Percentiles rank a stretch among this genome's conserved stretches.
Evolutionary conservation across 192 early-diverging fungal species (phyloP).

Genomic region (Podila verticillata): DNA sequence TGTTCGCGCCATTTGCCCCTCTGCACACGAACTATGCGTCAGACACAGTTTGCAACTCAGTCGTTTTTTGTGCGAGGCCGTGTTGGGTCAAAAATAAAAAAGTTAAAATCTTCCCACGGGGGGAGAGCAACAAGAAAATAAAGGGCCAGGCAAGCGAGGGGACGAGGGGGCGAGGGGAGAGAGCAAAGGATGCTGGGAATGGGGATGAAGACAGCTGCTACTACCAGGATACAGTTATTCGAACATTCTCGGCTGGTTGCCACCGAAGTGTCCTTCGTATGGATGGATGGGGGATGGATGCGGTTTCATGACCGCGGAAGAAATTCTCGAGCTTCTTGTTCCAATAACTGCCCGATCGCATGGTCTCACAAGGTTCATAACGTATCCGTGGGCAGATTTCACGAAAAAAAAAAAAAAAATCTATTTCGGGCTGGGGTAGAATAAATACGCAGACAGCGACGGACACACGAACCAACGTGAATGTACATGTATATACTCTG

Average conservation of each 20-base stretch:
- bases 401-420: neutral
- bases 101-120: conserved; percentile 8
- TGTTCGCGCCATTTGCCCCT: no score
- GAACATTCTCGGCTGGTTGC: no score
- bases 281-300: no score
- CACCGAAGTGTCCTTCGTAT: no score
- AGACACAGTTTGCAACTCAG: no score
- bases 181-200: neutral
- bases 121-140: neutral
- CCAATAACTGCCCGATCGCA: neutral
- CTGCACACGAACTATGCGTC: no score
- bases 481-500: neutral
- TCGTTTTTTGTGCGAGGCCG: no score
- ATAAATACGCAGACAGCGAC: neutral
- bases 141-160: neutral
- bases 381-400: conserved; percentile 2
- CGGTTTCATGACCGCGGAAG: no score
- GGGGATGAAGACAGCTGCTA: no score
- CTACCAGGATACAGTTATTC: no score
- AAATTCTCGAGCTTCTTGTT: neutral
- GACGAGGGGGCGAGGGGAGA: neutral
- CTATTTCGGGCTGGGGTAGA: neutral
- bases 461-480: neutral
- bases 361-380: neutral
- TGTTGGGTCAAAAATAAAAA: neutral